These are phyloP conservation scores for Exidia glandulosa DNA, from an alignment of 768 basidiomycete genomes.

Conservation along the genomic window DNA sequence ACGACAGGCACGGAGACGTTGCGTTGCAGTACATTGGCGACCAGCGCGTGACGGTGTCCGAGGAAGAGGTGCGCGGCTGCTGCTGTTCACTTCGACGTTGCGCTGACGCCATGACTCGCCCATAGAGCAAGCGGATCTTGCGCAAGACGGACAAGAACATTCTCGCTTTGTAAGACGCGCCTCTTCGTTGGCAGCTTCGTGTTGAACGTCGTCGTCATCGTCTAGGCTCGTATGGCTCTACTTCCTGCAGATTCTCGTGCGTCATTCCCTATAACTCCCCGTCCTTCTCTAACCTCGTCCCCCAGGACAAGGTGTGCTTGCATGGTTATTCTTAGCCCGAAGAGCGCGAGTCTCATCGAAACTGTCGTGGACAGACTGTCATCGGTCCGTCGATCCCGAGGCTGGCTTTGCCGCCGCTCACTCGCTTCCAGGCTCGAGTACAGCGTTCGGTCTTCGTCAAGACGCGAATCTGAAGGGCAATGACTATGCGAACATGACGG, in stretches of 20 bases:
- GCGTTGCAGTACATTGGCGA: slow-evolving; percentile 13
- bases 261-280: background rate
- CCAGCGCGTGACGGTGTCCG: slow-evolving; percentile 9
- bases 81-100: slow-evolving; percentile 18
- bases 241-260: slow-evolving; percentile 21
- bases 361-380: background rate
- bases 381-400: slow-evolving; percentile 5
- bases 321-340: slow-evolving; percentile 5
- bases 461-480: slow-evolving; percentile 11
- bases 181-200: background rate
- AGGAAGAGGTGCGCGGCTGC: slow-evolving; percentile 17
- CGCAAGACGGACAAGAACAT: slow-evolving; percentile 15
- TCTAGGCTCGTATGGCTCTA: slow-evolving; percentile 18
- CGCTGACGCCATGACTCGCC: slow-evolving; percentile 11
- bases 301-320: background rate
- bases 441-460: slow-evolving; percentile 13
- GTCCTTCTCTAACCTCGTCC: background rate
- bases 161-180: slow-evolving; percentile 3
- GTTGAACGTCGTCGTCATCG: background rate
- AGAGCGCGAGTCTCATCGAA: slow-evolving; percentile 5
- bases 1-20: slow-evolving; percentile 11
- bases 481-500: slow-evolving; percentile 12
- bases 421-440: slow-evolving; percentile 9
- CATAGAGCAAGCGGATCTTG: slow-evolving; percentile 12
- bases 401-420: too few relatives aligned